Evolutionary conservation across 2,329 filamentous ascomycete species (phyloP), one percentile per base, ranked within the genome.

Genomic region (Ascochyta fabae): DNA sequence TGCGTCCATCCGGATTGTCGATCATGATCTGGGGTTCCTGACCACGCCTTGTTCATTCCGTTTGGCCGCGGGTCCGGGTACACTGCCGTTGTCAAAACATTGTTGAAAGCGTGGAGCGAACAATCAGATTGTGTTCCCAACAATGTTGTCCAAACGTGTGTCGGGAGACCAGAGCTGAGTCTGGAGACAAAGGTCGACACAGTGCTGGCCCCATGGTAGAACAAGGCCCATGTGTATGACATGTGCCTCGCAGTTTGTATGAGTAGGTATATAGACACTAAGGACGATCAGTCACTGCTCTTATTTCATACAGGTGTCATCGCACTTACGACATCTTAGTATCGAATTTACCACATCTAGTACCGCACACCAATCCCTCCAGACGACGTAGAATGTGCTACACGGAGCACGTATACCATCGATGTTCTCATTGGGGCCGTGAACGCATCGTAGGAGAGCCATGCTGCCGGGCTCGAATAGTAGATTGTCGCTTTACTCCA

Each of bases 371-470:
- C 13, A 7, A 22, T 9, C 15, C 8, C 19, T 23, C 6, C 6
- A 35, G n/a, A 19, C 6, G 22, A 19, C 2, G 4, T 4, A 15
- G 49, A n/a, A 75, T 74, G 72, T 75, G 72, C 56, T 60, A 68
- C 36, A 65, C 66, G 4, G 65, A 73, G 53, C 56, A 72, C 52
- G 65, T 73, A 27, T 74, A 67, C 39, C 70, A 74, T 45, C 56
- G 24, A 39, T 75, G 72, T 48, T 54, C 60, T 10, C 70, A 74
- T 45, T 75, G 70, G 72, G 68, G 69, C 5, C 61, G 62, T 4
- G 61, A 68, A 19, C 58, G 64, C n/a, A 65, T 72, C 27, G 55
- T 61, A 33, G 61, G 59, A 45, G 63, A 68, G 27, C 71, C 68
- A 23, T 75, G 72, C 53, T 66, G 66, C 38, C 66, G 71, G 15